These are phyloP conservation scores for Neurospora sp. DNA, from an alignment of 495 filamentous ascomycete genomes.

Conservation along the genomic window DNA sequence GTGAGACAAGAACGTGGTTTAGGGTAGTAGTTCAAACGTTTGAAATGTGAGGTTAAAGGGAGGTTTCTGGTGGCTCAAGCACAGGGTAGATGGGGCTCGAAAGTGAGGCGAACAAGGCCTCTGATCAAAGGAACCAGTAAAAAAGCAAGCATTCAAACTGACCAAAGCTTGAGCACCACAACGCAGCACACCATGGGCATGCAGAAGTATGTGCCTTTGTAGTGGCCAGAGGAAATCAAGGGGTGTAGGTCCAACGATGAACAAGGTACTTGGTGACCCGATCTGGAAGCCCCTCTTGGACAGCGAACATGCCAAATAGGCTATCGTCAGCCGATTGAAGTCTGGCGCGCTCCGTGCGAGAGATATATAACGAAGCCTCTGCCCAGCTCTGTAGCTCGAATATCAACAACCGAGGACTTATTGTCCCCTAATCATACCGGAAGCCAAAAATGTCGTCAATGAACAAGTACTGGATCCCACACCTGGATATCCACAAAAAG, in stretches of 20 bases:
- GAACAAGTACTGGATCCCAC: constrained; percentile 49
- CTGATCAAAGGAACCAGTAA: constrained; percentile 10
- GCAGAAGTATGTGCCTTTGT: constrained; percentile 6
- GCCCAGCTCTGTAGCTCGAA: neutral
- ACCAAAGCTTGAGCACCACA: constrained; percentile 6
- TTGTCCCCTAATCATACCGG: neutral
- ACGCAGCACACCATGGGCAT: constrained; percentile 7
- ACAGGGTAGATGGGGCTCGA: constrained; percentile 9
- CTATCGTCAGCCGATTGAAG: constrained; percentile 1
- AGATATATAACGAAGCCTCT: constrained; percentile 13
- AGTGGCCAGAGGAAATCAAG: constrained; percentile 16
- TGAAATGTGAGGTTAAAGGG: neutral
- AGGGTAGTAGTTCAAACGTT: neutral
- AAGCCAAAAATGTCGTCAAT: constrained; percentile 30
- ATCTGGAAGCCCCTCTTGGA: constrained; percentile 8
- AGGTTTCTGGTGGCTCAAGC: constrained; percentile 4
- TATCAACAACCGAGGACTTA: neutral
- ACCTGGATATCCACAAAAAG: constrained; percentile 46
- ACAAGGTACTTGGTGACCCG: constrained; percentile 11
- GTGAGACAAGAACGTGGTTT: neutral
- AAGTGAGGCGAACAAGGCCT: constrained; percentile 22
- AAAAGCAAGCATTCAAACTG: neutral
- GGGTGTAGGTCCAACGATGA: constrained; percentile 12
- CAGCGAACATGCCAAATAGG: constrained; percentile 12
- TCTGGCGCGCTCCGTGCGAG: neutral